These are phyloP conservation scores for Lipomyces yamadae DNA, from an alignment of 805 yeast species.

Conservation along the genomic window DNA sequence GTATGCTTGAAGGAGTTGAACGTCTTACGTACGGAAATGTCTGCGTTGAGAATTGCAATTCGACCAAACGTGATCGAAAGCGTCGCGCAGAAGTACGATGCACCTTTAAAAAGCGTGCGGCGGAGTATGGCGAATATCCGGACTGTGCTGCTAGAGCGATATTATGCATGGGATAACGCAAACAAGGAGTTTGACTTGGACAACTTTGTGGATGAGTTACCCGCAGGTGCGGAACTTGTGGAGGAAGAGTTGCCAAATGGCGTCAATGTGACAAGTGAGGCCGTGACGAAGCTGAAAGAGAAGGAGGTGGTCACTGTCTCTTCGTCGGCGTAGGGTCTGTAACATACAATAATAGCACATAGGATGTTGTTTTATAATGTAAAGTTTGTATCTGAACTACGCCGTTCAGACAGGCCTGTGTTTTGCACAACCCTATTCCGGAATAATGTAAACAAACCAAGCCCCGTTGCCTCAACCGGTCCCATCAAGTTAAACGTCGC, in stretches of 20 bases:
- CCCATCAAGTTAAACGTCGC: not conserved
- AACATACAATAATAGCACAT: not conserved
- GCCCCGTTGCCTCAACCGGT: not conserved
- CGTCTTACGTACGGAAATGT: conserved; percentile 72
- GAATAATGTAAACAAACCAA: not conserved
- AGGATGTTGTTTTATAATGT: not conserved
- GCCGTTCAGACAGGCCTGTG: not conserved
- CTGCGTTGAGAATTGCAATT: conserved; percentile 53
- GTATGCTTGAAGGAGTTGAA: conserved; percentile 83
- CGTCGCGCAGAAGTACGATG: conserved; percentile 49
- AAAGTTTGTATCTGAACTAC: not conserved
- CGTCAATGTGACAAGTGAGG: not conserved
- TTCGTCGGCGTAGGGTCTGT: not conserved
- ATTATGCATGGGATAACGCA: conserved; percentile 68
- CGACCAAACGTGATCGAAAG: conserved; percentile 43
- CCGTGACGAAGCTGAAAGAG: not conserved
- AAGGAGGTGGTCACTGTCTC: not conserved
- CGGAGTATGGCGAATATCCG: conserved; percentile 69
- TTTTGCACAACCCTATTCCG: not conserved
- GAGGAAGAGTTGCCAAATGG: not conserved
- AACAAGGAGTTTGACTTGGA: conserved; percentile 8
- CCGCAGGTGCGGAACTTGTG: conserved; percentile 4
- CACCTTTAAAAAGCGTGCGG: conserved; percentile 13
- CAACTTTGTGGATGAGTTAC: not conserved
- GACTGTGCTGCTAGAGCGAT: conserved; percentile 86